Base-by-base conservation (phyloP, 352 stramenopile species). In the Elongisporangium undulatum region DNA sequence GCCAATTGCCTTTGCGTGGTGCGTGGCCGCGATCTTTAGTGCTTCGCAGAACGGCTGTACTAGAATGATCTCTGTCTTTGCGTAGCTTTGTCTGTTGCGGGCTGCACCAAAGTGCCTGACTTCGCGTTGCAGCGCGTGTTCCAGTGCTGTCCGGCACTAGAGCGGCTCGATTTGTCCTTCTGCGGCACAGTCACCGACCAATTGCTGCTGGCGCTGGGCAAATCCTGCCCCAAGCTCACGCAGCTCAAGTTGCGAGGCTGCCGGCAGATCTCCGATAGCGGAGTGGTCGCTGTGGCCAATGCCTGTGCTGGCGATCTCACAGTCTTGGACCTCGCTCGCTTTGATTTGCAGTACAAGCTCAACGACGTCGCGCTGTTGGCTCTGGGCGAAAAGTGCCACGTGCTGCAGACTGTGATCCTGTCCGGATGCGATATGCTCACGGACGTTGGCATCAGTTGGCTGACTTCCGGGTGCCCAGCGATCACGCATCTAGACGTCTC, bases 401-500 rank as follows among this genome's bases (percentile, higher is more conserved):
- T 81, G 20, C 70, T 92, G 2, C 68, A 88, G 34, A 79, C 61
- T 8, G 55, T 89, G 2, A 64, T 75, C 19, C 62, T 98, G 2
- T 63, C 75, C n/a, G 93, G 94, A 17, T 98, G 92, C 56, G 83
- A 96, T 45, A 83, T 92, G 66, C 64, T 98, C 51, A 96, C 87
- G 7, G 93, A 98, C 66, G 93, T 97, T 16, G 93, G 95, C 0
- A 62, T 98, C 15, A 94, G 80, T 38, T 98, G 92, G 92, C 62
- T 98, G n/a, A 75, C 76, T 1, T 76, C 69, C 1, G 88, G 90
- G 15, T 97, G 88, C 29, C 74, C 76, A 38, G 89, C 85, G 10
- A 68, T 98, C 10, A 72, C 75, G n/a, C 64, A 87, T 53, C 58
- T 98, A 13, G 81, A 98, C 59, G 51, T 98, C 26, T 74, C 74